Percentiles rank a stretch among this genome's conserved stretches.
Conservation (phyloP, 169 alveolate genomes). For the Theileria equi region DNA sequence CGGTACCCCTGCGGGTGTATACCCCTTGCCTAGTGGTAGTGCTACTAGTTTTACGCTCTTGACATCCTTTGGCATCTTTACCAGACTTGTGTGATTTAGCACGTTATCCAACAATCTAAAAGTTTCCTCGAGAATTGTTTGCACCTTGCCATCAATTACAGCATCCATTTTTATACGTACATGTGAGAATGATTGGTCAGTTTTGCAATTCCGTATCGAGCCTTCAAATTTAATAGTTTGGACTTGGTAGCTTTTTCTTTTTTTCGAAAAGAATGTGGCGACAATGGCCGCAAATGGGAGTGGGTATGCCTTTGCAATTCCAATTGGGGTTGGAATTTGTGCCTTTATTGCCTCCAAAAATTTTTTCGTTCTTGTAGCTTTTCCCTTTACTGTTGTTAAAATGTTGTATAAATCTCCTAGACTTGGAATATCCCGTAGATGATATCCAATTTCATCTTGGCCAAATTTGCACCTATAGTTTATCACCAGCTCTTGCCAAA, state of each 20-base stretch:
- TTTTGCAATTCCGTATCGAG: not conserved
- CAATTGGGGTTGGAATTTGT: conserved; percentile 56
- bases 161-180: not conserved
- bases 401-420: not conserved
- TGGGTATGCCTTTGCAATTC: conserved; percentile 42
- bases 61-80: not conserved
- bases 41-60: not conserved
- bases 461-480: not conserved
- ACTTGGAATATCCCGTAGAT: conserved; percentile 19
- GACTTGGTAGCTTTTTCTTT: conserved; percentile 12
- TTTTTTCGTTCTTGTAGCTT: conserved; percentile 1
- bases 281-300: conserved; percentile 51
- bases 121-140: not conserved
- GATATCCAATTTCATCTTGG: not conserved
- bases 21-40: conserved; percentile 5
- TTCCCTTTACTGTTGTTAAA: not conserved
- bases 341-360: conserved; percentile 16
- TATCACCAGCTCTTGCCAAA: conserved; percentile 15
- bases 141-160: no score
- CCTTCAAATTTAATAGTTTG: conserved; percentile 11
- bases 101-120: not conserved
- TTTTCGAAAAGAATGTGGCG: conserved; percentile 16
- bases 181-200: not conserved
- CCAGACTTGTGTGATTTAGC: not conserved
- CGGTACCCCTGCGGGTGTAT: conserved; percentile 15